Evolutionary conservation across 441 rosid genomes (phyloP), one percentile per base, ranked within the genome.

Genomic region (Adansonia gregorii): DNA sequence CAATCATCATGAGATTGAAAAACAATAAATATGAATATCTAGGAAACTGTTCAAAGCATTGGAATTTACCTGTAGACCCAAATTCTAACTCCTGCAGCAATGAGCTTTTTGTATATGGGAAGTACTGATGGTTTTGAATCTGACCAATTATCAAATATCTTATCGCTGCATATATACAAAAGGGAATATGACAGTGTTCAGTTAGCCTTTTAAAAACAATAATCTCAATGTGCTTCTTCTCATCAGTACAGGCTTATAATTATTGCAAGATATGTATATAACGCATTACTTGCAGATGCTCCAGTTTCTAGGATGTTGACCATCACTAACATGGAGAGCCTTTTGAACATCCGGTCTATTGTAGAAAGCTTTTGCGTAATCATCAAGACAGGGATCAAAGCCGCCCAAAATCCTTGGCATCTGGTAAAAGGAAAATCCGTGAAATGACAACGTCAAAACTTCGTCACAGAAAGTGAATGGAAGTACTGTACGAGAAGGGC

Each of bases 291-390:
- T 94, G 98, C 98, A 94, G 51, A 90, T 92, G 84, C 82, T 89
- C 98, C 98, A 94, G 80, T 94, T 91, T 86, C 65, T 88, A 76
- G 83, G 82, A 22, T 24, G 78, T 35, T n/a, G 56, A 27, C 93
- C 97, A 71, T 89, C 88, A 77, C 87, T 83, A 73, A 89, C 95
- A 74, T 94, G 95, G 78, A 94, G 90, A n/a, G 97, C 97, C 82
- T 82, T 86, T 76, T 94, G 98, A 72, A 94, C 94, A 66, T 91
- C 95, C 8, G 84, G 81, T 84, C 93, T 85, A 79, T 94, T 94
- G 85, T 91, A 94, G 87, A 84, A 92, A 55, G 88, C 76, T 61
- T 77, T 82, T 8, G 98, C 94, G 64, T 92, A 92, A 7, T 79
- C 67, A 80, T 94, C 98, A 74, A 91, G 83, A 77, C 98, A 94